Conservation (phyloP, 495 filamentous ascomycete species). For the Lentithecium fluviatile region DNA sequence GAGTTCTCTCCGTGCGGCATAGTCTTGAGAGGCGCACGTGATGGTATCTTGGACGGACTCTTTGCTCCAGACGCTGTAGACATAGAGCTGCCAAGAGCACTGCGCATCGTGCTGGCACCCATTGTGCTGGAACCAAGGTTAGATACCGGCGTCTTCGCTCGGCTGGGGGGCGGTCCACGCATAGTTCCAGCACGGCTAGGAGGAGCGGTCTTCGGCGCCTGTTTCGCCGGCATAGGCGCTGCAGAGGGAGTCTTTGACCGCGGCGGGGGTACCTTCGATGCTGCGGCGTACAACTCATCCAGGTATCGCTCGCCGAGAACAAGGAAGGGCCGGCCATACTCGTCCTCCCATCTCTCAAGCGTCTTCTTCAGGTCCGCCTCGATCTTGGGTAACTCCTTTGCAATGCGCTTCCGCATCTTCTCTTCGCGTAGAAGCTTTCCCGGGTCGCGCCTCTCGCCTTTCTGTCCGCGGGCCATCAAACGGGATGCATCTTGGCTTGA, state of each 20-base stretch:
- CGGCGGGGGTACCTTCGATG: constrained; percentile 61
- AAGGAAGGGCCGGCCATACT: constrained; percentile 87
- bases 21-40: constrained; percentile 74
- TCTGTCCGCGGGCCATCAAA: constrained; percentile 81
- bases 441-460: constrained; percentile 88
- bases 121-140: constrained; percentile 45
- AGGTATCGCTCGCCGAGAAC: constrained; percentile 90
- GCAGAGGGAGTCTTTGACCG: constrained; percentile 63
- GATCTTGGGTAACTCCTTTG: constrained; percentile 92
- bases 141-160: constrained; percentile 63
- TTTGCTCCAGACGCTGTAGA: constrained; percentile 38
- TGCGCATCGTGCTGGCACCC: constrained; percentile 50
- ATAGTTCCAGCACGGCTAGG: constrained; percentile 50
- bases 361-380: constrained; percentile 75
- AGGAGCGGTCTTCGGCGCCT: constrained; percentile 46
- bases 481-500: constrained; percentile 93
- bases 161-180: constrained; percentile 57
- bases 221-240: constrained; percentile 41
- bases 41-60: constrained; percentile 76
- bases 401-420: constrained; percentile 95
- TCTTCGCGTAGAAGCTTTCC: constrained; percentile 93
- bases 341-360: constrained; percentile 87
- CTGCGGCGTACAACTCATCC: constrained; percentile 66
- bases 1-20: constrained; percentile 81
- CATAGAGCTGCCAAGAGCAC: constrained; percentile 53